A percentile compares a stretch with the other conserved stretches of the same genome.
phyloP scores from a whole-genome alignment of 2,329 filamentous ascomycete genomes.

The Colletotrichum phormii region DNA sequence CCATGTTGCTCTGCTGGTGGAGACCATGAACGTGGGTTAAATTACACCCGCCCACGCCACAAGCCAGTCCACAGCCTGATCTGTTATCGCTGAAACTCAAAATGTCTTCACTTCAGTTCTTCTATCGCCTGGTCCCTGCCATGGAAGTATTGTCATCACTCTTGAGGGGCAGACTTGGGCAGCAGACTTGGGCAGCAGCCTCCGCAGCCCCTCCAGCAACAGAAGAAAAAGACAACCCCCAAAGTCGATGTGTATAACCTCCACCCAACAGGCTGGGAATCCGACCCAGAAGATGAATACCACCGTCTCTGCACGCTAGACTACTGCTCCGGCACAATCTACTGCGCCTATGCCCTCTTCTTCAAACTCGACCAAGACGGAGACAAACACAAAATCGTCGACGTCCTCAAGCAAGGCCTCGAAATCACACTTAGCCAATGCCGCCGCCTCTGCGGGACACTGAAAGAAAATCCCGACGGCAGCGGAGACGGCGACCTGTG shows the following conservation, averaged over 20 bases:
- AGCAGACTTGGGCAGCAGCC: neutral
- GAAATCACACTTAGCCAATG: conserved; percentile 50
- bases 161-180: neutral
- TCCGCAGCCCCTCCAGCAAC: too few species aligned
- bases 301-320: conserved; percentile 52
- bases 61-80: too few species aligned
- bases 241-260: conserved; percentile 42
- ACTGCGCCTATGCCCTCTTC: conserved; percentile 53
- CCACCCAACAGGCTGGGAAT: conserved; percentile 49
- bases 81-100: neutral
- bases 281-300: conserved; percentile 49
- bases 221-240: neutral
- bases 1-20: neutral
- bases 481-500: conserved; percentile 47
- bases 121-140: neutral
- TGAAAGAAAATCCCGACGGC: conserved; percentile 48
- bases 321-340: conserved; percentile 46
- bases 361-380: conserved; percentile 44
- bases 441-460: conserved; percentile 51
- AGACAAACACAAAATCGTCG: conserved; percentile 29
- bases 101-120: neutral
- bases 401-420: conserved; percentile 47
- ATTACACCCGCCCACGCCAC: neutral
- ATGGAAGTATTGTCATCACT: neutral
- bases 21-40: neutral